phyloP scores from a whole-genome alignment of 2,329 filamentous ascomycete genomes.

The Colletotrichum eleusines region DNA sequence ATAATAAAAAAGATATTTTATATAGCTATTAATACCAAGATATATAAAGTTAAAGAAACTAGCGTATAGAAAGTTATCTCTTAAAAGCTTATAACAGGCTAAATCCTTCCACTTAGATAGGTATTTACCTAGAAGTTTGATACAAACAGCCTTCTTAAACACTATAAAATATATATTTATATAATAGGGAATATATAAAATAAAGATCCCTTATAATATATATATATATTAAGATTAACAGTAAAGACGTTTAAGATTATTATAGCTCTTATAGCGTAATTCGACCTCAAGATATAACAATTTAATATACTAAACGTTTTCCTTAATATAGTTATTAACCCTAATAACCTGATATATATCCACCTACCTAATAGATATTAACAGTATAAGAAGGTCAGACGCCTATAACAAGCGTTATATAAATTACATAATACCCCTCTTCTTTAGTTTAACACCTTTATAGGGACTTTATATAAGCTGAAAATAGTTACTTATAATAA shows the following conservation, averaged over 20 bases:
- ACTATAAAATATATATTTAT: neutral
- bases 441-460: neutral
- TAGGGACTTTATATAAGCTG: too few species aligned
- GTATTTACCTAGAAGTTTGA: too few species aligned
- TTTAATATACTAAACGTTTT: too few species aligned
- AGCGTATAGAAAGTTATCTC: too few species aligned
- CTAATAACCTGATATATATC: neutral
- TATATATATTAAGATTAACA: neutral
- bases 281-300: neutral
- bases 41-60: too few species aligned
- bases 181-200: neutral
- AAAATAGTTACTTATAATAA: too few species aligned
- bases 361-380: neutral
- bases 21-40: too few species aligned
- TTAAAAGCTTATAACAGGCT: too few species aligned
- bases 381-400: neutral
- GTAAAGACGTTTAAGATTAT: neutral
- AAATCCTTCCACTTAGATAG: too few species aligned
- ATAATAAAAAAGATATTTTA: too few species aligned
- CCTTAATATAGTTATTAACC: neutral
- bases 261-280: neutral
- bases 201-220: neutral
- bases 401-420: neutral
- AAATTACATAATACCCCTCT: neutral
- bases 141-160: neutral